Base-by-base conservation (phyloP, 2,329 filamentous ascomycete genomes). In the Raffaelea albimanens region DNA sequence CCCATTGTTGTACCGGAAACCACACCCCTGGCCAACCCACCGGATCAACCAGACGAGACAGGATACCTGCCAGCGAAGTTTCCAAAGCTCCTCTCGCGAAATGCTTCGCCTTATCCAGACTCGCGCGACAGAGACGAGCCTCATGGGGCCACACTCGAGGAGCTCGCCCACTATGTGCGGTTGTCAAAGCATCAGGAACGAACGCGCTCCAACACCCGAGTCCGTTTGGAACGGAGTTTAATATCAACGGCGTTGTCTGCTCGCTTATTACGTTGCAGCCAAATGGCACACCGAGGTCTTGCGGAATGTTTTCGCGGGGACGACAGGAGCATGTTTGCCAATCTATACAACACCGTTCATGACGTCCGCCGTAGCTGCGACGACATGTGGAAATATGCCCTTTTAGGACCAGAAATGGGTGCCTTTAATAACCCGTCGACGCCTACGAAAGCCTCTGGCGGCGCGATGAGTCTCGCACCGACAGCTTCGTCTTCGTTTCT, bases 181-280 rank as follows among this genome's bases (percentile, higher is more conserved):
- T 70, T 89, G 52, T 85, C 85, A 61, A 85, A 82, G 58, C 88
- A 89, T 62, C 86, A 91, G 66, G 83, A 87, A 71, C 83, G 84
- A 71, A 85, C 87, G 71, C 80, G 85, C 66, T 73, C 77, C 54
- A 82, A 83, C 60, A 85, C 82, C 41, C 76, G 86, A 55, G 72
- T 85, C 54, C 82, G 85, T 49, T 73, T 93, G 46, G 84, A 89
- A 62, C 75, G 83, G 59, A 85, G 78, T 59, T 70, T 90, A 52
- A 78, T 90, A 46, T 85, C 83, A 19, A 86, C 83, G 40, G 85
- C 85, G 36, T 70, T 89, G 50, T 87, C 82, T 54, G 80, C 83
- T 51, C 83, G 87, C 48, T 70, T 91, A 60, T 81, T 82, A 56
- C 78, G 84, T 55, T 87, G 82, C 57, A 83, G 85, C 54, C 83